Conservation (phyloP, 345 rosid genomes). For the Trapa incisa region DNA sequence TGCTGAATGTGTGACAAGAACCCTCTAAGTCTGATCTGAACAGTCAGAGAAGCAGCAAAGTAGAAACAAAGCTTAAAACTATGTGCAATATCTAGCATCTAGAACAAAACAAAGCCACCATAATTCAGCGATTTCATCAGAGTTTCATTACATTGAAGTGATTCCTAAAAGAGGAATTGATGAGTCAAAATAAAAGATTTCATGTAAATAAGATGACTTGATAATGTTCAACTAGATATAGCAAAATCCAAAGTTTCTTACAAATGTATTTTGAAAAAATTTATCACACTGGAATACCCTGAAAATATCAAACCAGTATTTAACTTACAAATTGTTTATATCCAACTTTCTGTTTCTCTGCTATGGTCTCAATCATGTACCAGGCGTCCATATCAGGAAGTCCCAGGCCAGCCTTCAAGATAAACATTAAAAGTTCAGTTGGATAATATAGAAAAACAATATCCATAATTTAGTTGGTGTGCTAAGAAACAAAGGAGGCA, state of each 20-base stretch:
- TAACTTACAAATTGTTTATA: conserved; percentile 29
- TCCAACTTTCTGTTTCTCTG: conserved; percentile 82
- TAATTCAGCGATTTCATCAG: background rate
- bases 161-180: background rate
- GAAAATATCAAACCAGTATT: conserved; percentile 8
- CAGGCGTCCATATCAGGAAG: conserved; percentile 64
- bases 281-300: background rate
- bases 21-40: conserved; percentile 91
- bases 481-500: conserved; percentile 1
- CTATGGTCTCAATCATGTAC: conserved; percentile 85
- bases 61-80: conserved; percentile 1
- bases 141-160: background rate
- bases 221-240: no score
- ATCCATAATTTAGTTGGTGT: background rate
- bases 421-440: conserved; percentile 10
- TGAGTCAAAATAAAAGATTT: background rate
- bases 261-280: background rate
- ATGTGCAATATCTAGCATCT: background rate
- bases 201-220: background rate
- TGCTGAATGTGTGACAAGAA: conserved; percentile 89
- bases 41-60: conserved; percentile 6
- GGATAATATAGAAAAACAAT: conserved; percentile 2
- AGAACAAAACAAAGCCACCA: background rate
- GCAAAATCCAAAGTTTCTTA: background rate
- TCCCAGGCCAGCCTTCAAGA: conserved; percentile 7